Conservation (phyloP, 2,329 filamentous ascomycete genomes). For the Cercospora nicotianae region DNA sequence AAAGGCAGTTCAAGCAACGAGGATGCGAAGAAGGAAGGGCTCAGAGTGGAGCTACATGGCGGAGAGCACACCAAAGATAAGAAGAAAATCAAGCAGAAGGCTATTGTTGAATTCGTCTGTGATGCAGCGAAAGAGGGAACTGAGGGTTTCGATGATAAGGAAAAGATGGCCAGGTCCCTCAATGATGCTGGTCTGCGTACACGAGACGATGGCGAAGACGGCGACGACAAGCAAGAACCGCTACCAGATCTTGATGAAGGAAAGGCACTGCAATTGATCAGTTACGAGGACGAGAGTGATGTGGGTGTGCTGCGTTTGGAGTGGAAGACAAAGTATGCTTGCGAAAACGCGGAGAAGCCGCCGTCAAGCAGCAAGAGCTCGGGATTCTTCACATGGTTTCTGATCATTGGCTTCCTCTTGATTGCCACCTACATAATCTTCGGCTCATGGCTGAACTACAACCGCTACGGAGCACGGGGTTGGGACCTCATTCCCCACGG, state of each 20-base stretch:
- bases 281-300: conserved; percentile 63
- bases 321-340: conserved; percentile 88
- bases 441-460: conserved; percentile 98
- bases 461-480: conserved; percentile 87
- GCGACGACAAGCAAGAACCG: conserved; percentile 35
- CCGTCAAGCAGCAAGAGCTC: conserved; percentile 58
- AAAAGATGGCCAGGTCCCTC: conserved; percentile 50
- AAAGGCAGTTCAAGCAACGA: conserved; percentile 63
- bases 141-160: conserved; percentile 66
- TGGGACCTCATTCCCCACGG: conserved; percentile 94
- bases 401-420: conserved; percentile 83
- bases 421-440: conserved; percentile 93
- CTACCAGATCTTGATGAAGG: conserved; percentile 50
- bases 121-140: conserved; percentile 69
- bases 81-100: conserved; percentile 73
- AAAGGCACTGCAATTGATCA: conserved; percentile 71
- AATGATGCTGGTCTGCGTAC: conserved; percentile 55
- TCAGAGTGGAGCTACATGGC: conserved; percentile 67
- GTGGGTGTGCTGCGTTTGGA: conserved; percentile 69
- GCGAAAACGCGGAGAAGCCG: conserved; percentile 58
- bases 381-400: conserved; percentile 98
- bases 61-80: conserved; percentile 55
- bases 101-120: conserved; percentile 83
- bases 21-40: conserved; percentile 68
- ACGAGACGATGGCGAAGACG: conserved; percentile 39